phyloP scores from a whole-genome alignment of 2,329 filamentous ascomycete species.

The Clarireedia paspali region DNA sequence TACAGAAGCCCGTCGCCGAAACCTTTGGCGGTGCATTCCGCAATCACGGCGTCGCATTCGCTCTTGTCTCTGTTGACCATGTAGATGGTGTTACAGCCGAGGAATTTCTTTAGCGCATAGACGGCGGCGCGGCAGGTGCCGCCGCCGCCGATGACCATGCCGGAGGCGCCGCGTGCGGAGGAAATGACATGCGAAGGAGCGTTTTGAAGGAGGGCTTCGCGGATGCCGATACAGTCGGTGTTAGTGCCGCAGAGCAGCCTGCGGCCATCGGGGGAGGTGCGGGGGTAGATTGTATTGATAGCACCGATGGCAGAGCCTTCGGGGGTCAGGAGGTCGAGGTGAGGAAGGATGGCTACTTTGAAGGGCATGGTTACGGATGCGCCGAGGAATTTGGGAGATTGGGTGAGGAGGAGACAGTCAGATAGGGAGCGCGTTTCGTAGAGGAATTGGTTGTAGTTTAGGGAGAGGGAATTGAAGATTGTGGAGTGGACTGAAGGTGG shows the following conservation, averaged over 20 bases:
- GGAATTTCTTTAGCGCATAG: slow-evolving; percentile 64
- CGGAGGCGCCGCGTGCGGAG: slow-evolving; percentile 52
- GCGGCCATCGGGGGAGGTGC: slow-evolving; percentile 29
- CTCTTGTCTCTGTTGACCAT: slow-evolving; percentile 64
- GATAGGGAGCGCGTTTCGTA: slow-evolving; percentile 45
- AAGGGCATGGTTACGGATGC: slow-evolving; percentile 76
- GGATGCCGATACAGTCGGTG: slow-evolving; percentile 72
- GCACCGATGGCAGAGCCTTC: slow-evolving; percentile 69
- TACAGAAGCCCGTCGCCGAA: slow-evolving; percentile 54
- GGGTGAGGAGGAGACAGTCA: slow-evolving; percentile 43
- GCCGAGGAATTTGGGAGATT: slow-evolving; percentile 56
- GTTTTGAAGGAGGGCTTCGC: slow-evolving; percentile 61
- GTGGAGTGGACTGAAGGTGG: slow-evolving; percentile 43
- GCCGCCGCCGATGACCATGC: slow-evolving; percentile 68
- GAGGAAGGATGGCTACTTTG: slow-evolving; percentile 67
- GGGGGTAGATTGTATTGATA: slow-evolving; percentile 71
- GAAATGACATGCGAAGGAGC: slow-evolving; percentile 35
- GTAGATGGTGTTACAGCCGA: slow-evolving; percentile 63
- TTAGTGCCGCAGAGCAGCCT: slow-evolving; percentile 62
- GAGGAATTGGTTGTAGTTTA: slow-evolving; percentile 45
- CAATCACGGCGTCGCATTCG: slow-evolving; percentile 61
- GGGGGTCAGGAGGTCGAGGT: slow-evolving; percentile 65
- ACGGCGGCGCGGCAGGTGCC: slow-evolving; percentile 72
- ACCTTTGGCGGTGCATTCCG: slow-evolving; percentile 51
- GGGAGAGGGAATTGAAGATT: slow-evolving; percentile 42